Base-by-base conservation (phyloP, 176 grass and related monocot species). In the Juncus inflexus region DNA sequence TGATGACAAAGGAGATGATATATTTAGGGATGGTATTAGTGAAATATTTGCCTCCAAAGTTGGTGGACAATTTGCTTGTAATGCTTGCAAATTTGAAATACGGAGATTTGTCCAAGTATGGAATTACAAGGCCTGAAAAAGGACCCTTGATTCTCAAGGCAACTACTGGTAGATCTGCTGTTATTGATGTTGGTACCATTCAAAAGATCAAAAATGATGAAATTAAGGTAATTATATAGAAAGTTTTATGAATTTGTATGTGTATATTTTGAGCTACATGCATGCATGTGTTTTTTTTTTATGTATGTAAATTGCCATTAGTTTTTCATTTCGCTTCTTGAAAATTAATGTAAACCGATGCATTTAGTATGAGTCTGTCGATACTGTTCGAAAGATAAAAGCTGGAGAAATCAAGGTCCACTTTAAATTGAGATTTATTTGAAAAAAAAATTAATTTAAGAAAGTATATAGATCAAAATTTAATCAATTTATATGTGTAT, bases 101-200 rank as follows among this genome's bases (percentile, higher is more conserved):
- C 47, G 81, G 84, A 38, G 45, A 90, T 56, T 37, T 90, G 3
- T 85, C 87, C 3, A 78, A 63, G 3, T 66, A 81, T 40, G 87
- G 84, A 9, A 96, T 96, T 15, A 12, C 70, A 13, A 80, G 87
- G 74, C 84, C 87, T 3, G 35, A 55, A 7, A 73, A 61, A 19
- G 87, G 87, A 0, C 87, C 91, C 12, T 39, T 96, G 6, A 1
- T 40, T 12, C 79, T 80, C 6, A 87, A 96, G 77, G 62, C 40
- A n/a, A 60, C 37, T 7, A 87, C 76, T 1, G 87, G 86, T 0
- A 68, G 39, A n/a, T 90, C 91, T 12, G 15, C 84, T 6, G 69
- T 85, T 4, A 68, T 96, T 64, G 91, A 90, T 61, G 74, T 80
- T 58, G 91, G 91, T 45, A 90, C 91, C 3, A 2, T 55, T 4